A percentile compares a stretch with the other conserved stretches of the same genome.
Evolutionary conservation across 2,329 filamentous ascomycete genomes (phyloP).

Genomic region (Sporothrix euskadiensis): DNA sequence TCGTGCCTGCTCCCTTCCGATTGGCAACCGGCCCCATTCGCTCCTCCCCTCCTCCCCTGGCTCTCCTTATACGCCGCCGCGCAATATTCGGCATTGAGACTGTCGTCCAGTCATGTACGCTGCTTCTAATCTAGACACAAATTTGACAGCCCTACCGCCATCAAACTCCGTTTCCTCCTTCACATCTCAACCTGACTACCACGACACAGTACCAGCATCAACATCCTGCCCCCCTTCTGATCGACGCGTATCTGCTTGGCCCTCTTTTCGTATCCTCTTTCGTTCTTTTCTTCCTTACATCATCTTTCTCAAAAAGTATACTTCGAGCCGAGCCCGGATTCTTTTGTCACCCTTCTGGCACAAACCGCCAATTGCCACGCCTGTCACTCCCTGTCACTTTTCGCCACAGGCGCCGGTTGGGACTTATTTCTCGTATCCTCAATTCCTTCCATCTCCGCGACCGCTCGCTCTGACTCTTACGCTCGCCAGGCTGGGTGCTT

Average conservation of each 20-base stretch:
- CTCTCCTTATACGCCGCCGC: background rate
- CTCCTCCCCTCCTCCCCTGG: background rate
- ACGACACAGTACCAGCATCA: background rate
- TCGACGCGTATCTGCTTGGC: background rate
- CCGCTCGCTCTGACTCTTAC: constrained; percentile 1
- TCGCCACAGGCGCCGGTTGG: background rate
- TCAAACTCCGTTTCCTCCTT: background rate
- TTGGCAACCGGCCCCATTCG: background rate
- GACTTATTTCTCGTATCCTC: background rate
- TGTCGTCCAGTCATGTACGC: background rate
- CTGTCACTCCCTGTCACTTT: background rate
- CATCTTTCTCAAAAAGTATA: background rate
- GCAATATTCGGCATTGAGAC: constrained; percentile 13
- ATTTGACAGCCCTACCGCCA: background rate
- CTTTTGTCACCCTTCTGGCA: background rate
- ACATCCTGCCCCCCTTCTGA: background rate
- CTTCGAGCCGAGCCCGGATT: constrained; percentile 11
- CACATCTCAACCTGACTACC: background rate
- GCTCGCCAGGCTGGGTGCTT: background rate
- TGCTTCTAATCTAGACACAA: constrained; percentile 2
- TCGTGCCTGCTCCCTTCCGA: background rate
- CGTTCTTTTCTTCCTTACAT: background rate
- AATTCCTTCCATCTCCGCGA: background rate
- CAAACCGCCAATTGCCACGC: background rate
- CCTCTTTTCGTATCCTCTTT: background rate